Conservation (phyloP, 2,329 filamentous ascomycete species). For the Beauveria sp. region DNA sequence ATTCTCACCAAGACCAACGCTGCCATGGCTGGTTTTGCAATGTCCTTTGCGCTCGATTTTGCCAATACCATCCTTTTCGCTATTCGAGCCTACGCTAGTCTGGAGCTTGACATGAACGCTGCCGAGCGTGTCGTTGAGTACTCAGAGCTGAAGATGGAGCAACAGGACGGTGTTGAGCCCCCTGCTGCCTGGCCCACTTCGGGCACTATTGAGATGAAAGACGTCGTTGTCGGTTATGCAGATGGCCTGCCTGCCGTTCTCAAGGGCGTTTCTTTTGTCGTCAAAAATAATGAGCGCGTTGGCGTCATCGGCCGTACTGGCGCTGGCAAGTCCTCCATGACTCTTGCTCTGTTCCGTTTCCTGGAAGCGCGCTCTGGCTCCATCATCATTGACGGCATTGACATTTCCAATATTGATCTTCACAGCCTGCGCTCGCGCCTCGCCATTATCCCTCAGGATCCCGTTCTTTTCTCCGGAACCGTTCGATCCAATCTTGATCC, state of each 20-base stretch:
- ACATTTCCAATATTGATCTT: conserved; percentile 65
- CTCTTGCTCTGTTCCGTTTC: conserved; percentile 71
- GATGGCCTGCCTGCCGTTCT: conserved; percentile 63
- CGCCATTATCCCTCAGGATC: conserved; percentile 75
- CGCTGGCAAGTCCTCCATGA: conserved; percentile 69
- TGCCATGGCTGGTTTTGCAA: conserved; percentile 65
- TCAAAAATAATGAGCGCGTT: conserved; percentile 60
- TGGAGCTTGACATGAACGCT: conserved; percentile 74
- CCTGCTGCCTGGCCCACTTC: conserved; percentile 70
- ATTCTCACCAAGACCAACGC: conserved; percentile 54
- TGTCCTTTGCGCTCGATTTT: conserved; percentile 68
- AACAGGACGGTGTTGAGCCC: conserved; percentile 50
- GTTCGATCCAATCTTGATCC: conserved; percentile 71
- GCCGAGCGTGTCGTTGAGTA: conserved; percentile 73
- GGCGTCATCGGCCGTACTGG: conserved; percentile 75
- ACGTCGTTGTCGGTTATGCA: conserved; percentile 66
- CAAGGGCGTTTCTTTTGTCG: conserved; percentile 58
- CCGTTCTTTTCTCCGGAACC: conserved; percentile 74
- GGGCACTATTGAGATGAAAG: conserved; percentile 63
- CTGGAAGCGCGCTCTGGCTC: conserved; percentile 59
- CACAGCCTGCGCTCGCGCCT: conserved; percentile 64
- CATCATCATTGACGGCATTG: conserved; percentile 64
- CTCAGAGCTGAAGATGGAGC: conserved; percentile 58
- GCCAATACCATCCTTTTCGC: conserved; percentile 56
- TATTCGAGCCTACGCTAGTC: conserved; percentile 58